phyloP scores from a whole-genome alignment of 345 rosid genomes.

The Odontarrhena argentea region DNA sequence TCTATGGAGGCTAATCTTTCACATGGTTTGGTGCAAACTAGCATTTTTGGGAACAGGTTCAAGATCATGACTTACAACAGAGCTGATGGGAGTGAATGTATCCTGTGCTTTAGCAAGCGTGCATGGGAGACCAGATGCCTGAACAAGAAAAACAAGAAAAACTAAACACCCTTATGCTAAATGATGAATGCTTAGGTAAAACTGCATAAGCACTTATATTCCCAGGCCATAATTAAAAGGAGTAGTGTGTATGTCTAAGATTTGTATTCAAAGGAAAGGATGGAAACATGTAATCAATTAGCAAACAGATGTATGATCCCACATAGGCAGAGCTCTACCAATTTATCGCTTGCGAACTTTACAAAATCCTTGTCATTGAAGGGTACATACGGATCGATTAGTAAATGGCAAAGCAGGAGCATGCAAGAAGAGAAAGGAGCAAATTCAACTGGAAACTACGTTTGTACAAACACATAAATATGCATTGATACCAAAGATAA shows the following conservation, averaged over 20 bases:
- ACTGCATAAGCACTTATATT: conserved; percentile 3
- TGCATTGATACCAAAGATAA: background rate
- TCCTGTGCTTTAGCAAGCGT: conserved; percentile 92
- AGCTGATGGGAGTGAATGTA: conserved; percentile 89
- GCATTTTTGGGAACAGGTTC: conserved; percentile 10
- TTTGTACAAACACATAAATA: background rate
- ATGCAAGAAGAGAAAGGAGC: conserved; percentile 12
- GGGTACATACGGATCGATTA: background rate
- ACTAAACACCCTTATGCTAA: conserved; percentile 3
- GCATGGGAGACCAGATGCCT: conserved; percentile 97
- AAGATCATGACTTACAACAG: conserved; percentile 61
- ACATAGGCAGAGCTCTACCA: background rate
- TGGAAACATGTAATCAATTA: background rate
- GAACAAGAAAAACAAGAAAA: conserved; percentile 28
- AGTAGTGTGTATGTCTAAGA: background rate
- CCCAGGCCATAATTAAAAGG: background rate
- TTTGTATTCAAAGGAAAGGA: background rate
- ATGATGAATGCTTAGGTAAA: conserved; percentile 1
- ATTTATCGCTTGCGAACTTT: background rate
- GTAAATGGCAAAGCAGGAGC: conserved; percentile 1
- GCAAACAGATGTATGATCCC: conserved; percentile 19
- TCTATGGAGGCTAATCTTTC: background rate
- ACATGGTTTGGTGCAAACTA: conserved; percentile 4
- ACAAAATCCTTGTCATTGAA: background rate
- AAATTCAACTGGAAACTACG: background rate